Evolutionary conservation across 2,329 filamentous ascomycete species (phyloP), one percentile per base, ranked within the genome.

Genomic region (Acarospora socialis): DNA sequence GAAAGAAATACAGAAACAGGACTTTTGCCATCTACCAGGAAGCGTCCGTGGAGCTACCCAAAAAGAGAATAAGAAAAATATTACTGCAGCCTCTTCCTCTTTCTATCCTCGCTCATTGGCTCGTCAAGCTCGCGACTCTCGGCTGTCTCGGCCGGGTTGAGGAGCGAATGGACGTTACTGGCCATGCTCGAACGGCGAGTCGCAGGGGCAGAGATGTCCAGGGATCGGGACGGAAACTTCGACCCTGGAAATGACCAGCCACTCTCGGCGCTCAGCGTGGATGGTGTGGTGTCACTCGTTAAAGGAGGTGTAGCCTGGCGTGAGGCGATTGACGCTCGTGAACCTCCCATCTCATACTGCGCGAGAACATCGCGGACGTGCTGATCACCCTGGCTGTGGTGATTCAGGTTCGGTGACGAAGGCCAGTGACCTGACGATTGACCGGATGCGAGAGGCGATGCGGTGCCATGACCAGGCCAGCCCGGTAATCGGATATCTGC

Each of bases 401-500:
- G 34, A 24, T 34, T 48, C n/a, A n/a, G 48, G 25, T 47, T 33
- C 5, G 73, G 76, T 15, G 75, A 79, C 10, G 74, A 73, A 10
- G 75, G 74, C 74, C 75, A 81, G 39, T 73, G 71, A 21, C 63
- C 56, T 10, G 66, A 68, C 32, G 65, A 66, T 39, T 72, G 65
- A 7, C 73, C 73, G 3, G 77, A 75, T 5, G 69, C 65, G 48
- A 74, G 80, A 7, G 77, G 80, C 4, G 77, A 79, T 45, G 35
- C 35, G 37, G 51, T 12, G 57, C 52, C 28, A 47, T 60, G 41
- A 53, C 64, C 5, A 65, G 65, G 77, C 74, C 81, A 87, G 21
- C 79, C 82, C 50, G 84, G 79, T 46, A 86, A 78, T 32, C 90
- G 77, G 45, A 98, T 95, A 52, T 98, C 90, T 36, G 90, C 90